A percentile compares a stretch with the other conserved stretches of the same genome.
Evolutionary conservation across 139 green algal genomes (phyloP).

Genomic region (Chlamydomonas sphaeroides): DNA sequence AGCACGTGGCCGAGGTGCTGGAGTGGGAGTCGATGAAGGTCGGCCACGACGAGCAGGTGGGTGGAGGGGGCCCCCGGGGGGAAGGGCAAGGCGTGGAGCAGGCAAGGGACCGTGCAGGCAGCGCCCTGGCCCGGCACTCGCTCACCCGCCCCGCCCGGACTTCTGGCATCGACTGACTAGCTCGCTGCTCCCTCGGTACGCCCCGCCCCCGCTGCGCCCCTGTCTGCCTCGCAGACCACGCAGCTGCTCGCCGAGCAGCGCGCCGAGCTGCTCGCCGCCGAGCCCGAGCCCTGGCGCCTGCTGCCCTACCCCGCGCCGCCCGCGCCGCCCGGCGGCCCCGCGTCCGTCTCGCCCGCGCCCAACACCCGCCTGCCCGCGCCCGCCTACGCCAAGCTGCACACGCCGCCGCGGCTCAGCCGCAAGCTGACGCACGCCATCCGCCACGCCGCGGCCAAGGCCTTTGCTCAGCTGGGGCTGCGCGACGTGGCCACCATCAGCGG

Average conservation of each 20-base stretch:
- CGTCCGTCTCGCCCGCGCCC: too few relatives aligned
- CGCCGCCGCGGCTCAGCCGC: conserved; percentile 55
- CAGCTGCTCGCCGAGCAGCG: too few relatives aligned
- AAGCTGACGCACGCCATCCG: conserved; percentile 53
- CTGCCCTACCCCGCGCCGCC: neutral
- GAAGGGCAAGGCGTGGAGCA: too few relatives aligned
- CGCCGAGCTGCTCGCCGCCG: too few relatives aligned
- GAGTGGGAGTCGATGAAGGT: conserved; percentile 43
- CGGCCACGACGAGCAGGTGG: neutral
- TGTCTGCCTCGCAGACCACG: too few relatives aligned
- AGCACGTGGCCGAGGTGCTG: conserved; percentile 38
- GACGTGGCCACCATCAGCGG: conserved; percentile 71
- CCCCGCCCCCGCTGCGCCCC: too few relatives aligned
- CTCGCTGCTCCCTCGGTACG: neutral
- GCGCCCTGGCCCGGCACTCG: too few relatives aligned
- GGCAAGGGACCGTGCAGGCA: too few relatives aligned
- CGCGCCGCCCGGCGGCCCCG: neutral
- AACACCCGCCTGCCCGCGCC: neutral
- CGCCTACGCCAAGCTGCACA: conserved; percentile 24
- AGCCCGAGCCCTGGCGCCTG: conserved; percentile 16
- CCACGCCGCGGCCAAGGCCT: conserved; percentile 63
- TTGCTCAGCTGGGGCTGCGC: conserved; percentile 65
- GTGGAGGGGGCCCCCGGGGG: neutral
- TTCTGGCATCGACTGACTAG: too few relatives aligned
- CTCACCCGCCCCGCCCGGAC: too few relatives aligned